Percentiles rank a stretch among this genome's conserved stretches.
Conservation (phyloP, 768 basidiomycete genomes). For the Galerina marginata region DNA sequence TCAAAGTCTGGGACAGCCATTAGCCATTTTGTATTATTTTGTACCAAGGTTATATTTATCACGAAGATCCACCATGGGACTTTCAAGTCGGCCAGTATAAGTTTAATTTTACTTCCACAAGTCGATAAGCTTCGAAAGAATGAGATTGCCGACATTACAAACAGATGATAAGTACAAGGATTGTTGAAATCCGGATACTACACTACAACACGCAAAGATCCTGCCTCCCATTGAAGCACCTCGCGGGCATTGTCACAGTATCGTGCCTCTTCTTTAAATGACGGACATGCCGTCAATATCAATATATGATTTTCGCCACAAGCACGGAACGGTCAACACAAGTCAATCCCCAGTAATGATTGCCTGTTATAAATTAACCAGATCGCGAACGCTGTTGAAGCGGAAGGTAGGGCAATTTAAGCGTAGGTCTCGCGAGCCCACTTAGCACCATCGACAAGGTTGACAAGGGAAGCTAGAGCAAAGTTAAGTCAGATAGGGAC, state of each 20-base stretch:
- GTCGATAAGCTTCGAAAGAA: neutral
- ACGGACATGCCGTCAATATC: constrained; percentile 25
- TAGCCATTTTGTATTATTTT: too few relatives aligned
- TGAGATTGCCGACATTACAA: constrained; percentile 12
- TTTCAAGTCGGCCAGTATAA: too few relatives aligned
- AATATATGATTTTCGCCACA: constrained; percentile 38
- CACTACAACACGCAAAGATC: constrained; percentile 45
- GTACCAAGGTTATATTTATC: too few relatives aligned
- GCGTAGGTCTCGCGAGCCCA: constrained; percentile 89
- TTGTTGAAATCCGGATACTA: constrained; percentile 83
- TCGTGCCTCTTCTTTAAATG: constrained; percentile 34
- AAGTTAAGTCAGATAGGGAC: constrained; percentile 9
- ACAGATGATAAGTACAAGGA: constrained; percentile 45
- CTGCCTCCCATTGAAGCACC: constrained; percentile 44
- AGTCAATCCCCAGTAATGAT: constrained; percentile 25
- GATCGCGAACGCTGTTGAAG: constrained; percentile 91
- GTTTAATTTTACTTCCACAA: too few relatives aligned
- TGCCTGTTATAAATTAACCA: constrained; percentile 59
- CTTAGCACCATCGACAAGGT: constrained; percentile 90
- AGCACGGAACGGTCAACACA: constrained; percentile 62
- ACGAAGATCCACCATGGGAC: too few relatives aligned
- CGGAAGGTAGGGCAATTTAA: constrained; percentile 63
- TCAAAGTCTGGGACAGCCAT: too few relatives aligned
- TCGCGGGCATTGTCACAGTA: constrained; percentile 42
- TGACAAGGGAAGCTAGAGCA: constrained; percentile 67